Evolutionary conservation across 106 monocot species (phyloP).

Genomic region (Phalaenopsis aphrodite): DNA sequence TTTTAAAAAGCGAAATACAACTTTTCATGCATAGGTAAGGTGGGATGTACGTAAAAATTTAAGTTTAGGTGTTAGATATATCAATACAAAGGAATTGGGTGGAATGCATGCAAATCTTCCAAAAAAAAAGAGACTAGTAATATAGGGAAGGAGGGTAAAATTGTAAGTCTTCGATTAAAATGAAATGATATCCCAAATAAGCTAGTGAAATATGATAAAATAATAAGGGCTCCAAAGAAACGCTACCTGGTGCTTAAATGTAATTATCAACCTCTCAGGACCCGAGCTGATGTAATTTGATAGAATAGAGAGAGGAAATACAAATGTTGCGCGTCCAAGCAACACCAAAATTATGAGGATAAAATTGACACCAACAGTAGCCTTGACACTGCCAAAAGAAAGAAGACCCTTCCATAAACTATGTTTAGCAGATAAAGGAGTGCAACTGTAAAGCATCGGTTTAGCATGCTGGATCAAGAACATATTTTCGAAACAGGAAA

Average conservation of each 20-base stretch:
- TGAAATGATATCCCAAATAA: too few species aligned
- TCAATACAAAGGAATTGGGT: too few species aligned
- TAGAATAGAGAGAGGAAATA: slow-evolving; percentile 65
- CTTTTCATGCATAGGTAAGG: too few species aligned
- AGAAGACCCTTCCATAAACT: neutral
- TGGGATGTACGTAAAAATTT: neutral
- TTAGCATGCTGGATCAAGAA: neutral
- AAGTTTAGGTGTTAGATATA: too few species aligned
- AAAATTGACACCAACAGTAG: slow-evolving; percentile 41
- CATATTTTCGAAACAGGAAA: neutral
- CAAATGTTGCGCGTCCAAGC: slow-evolving; percentile 79
- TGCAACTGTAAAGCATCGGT: neutral
- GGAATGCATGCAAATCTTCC: too few species aligned
- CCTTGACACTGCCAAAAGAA: slow-evolving; percentile 38
- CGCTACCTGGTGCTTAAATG: slow-evolving; percentile 72
- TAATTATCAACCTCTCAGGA: slow-evolving; percentile 32
- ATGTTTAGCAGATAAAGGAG: neutral
- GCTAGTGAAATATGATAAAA: neutral
- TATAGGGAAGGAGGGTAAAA: neutral
- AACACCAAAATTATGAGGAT: slow-evolving; percentile 41
- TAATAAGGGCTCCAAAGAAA: neutral
- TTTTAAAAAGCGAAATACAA: too few species aligned
- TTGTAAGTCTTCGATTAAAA: neutral
- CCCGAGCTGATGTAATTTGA: slow-evolving; percentile 56
- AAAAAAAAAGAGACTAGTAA: neutral